Base-by-base conservation (phyloP, 2,329 filamentous ascomycete species). In the Corinectria fuckeliana region DNA sequence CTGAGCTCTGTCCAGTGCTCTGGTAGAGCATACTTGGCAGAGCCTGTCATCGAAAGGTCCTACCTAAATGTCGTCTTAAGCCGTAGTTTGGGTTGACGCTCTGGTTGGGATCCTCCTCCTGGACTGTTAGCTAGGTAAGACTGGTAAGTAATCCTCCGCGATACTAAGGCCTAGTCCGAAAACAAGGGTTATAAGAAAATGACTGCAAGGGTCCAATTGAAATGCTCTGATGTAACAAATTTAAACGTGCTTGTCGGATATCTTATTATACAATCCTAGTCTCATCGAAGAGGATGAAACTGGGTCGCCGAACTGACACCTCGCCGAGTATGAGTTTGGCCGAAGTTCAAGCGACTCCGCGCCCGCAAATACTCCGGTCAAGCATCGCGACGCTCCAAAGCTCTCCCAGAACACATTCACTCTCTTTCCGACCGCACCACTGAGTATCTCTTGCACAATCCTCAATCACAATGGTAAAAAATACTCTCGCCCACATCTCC, bases 1-100 rank as follows among this genome's bases (percentile, higher is more conserved):
- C 67, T 74, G 52, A 77, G 73, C 64, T 77, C 75, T 39, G 75
- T 75, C 76, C 76, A 78, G 63, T 77, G 72, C 61, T 77, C 76
- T 13, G 76, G 76, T 45, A 77, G 67, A 50, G 69, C 66, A 54
- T 71, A 61, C 23, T 57, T 66, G 11, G 69, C 66, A 7, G 66
- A 63, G 32, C 58, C 54, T 14, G 60, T 62, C 72, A 75, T 75
- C 10, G 9, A 8, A 23, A 21, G n/a, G n/a, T n/a, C 21, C 28
- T 11, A 49, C 32, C 36, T 21, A 20, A 26, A 10, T n/a, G 34
- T 7, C 23, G 32, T 50, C 23, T 34, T n/a, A 16, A 21, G 34
- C 23, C 36, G 26, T 20, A 34, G 7, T 26, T 20, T 25, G 25
- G 16, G 11, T 41, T 30, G 36, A 20, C 21, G 7, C 16, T 41